Evolutionary conservation across 345 rosid genomes (phyloP), one percentile per base, ranked within the genome.

Genomic region (Populus alba): DNA sequence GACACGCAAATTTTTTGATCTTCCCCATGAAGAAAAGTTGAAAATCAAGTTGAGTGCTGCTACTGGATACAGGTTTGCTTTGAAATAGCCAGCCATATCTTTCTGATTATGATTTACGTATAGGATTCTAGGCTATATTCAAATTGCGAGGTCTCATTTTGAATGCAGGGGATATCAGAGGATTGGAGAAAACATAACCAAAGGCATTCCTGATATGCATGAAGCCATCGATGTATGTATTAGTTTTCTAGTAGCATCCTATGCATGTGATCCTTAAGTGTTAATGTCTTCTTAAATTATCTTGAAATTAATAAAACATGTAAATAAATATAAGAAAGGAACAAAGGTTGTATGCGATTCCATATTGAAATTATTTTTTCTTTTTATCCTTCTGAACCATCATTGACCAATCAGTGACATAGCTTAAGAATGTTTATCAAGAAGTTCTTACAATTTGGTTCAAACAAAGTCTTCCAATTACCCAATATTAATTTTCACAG

Each of bases 201-300:
- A 93, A 82, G 98, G 91, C 25, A 71, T 66, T n/a, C 92, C 95
- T 67, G 97, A 95, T 70, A 83, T 89, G 68, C 97, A 88, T 10
- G 94, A 93, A 88, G 98, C 98, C 66, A 90, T 95, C 69, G 98
- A 95, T 85, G 96, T 95, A 77, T 33, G 90, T 83, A 29, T 77
- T 53, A 23, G 65, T 75, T 27, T 37, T 16, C 53, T 55, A 33
- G 5, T n/a, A 10, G 38, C 65, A 45, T 65, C 35, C 49, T 47
- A 18, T 43, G 25, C 17, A 25, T 8, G n/a, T 68, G 45, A 62
- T 33, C 33, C 20, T 11, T 25, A 27, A 23, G 33, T 74, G 20
- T 7, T 8, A n/a, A 47, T 12, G 59, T 49, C 38, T 59, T 23
- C 67, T 37, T 16, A 39, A 51, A 22, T 77, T 39, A 55, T 71